Evolutionary conservation across 352 stramenopile species (phyloP).

Genomic region (Globisporangium acanthophoron): DNA sequence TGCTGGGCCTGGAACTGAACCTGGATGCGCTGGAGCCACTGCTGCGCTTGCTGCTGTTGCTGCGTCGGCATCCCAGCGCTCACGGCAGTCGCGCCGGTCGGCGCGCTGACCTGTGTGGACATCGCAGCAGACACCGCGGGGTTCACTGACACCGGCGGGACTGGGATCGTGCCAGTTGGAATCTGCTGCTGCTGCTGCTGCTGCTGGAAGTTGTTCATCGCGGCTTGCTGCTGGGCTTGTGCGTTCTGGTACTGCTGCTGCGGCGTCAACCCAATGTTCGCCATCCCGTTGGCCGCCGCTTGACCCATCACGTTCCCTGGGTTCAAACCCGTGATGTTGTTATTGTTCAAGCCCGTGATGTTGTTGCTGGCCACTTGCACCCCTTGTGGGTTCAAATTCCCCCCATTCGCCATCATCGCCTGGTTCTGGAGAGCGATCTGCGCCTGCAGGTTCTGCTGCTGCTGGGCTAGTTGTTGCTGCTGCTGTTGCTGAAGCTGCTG

Average conservation of each 20-base stretch:
- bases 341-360: conserved; percentile 9
- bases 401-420: neutral
- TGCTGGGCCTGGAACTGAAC: conserved; percentile 80
- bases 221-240: conserved; percentile 3
- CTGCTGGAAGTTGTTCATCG: conserved; percentile 13
- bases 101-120: neutral
- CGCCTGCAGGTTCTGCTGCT: conserved; percentile 1
- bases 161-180: conserved; percentile 7
- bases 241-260: conserved; percentile 24
- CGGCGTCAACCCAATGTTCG: conserved; percentile 4
- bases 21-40: conserved; percentile 78
- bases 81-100: conserved; percentile 10
- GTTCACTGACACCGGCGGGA: conserved; percentile 7
- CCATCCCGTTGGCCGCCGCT: conserved; percentile 9
- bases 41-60: conserved; percentile 68
- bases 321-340: conserved; percentile 16
- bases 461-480: conserved; percentile 8
- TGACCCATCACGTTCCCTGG: conserved; percentile 8
- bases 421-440: conserved; percentile 1
- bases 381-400: conserved; percentile 3
- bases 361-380: conserved; percentile 10
- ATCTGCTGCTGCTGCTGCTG: conserved; percentile 11
- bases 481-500: conserved; percentile 31
- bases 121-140: conserved; percentile 8
- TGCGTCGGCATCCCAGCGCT: conserved; percentile 23